Percentiles rank a stretch among this genome's conserved stretches.
Evolutionary conservation across 2,329 filamentous ascomycete species (phyloP).

Genomic region (Trichoderma oligosporum): DNA sequence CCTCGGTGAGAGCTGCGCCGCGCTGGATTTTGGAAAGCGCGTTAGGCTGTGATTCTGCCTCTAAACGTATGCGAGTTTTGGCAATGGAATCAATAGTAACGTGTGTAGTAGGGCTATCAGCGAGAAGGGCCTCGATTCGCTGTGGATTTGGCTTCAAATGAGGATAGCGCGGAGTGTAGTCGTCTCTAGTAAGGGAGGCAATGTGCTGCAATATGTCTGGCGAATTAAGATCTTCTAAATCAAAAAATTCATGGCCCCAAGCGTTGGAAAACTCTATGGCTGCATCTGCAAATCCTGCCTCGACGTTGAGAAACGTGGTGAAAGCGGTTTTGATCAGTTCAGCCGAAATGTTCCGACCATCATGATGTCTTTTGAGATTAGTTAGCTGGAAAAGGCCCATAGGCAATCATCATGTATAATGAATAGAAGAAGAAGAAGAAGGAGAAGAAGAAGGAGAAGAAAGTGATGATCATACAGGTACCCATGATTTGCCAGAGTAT

Average conservation of each 20-base stretch:
- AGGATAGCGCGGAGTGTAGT: constrained; percentile 10
- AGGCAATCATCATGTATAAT: neutral
- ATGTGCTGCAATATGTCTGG: constrained; percentile 22
- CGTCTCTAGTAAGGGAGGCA: constrained; percentile 20
- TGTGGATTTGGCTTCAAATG: constrained; percentile 4
- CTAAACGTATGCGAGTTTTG: constrained; percentile 17
- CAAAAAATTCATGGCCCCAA: constrained; percentile 12
- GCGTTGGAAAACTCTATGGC: constrained; percentile 15
- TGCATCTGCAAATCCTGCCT: constrained; percentile 16
- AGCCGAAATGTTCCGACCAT: constrained; percentile 22
- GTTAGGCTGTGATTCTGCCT: constrained; percentile 17
- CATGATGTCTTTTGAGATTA: constrained; percentile 18
- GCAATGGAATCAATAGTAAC: constrained; percentile 19
- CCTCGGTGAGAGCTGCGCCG: constrained; percentile 14
- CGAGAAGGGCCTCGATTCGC: constrained; percentile 19
- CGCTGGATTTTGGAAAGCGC: constrained; percentile 6
- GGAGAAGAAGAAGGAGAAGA: too few species aligned
- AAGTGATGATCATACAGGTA: constrained; percentile 21
- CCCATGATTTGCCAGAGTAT: constrained; percentile 27
- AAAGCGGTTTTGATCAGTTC: constrained; percentile 23
- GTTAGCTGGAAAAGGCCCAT: neutral
- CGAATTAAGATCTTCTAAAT: constrained; percentile 21
- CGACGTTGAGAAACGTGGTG: constrained; percentile 22
- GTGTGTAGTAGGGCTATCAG: constrained; percentile 16
- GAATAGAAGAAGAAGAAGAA: too few species aligned